Evolutionary conservation across 352 stramenopile genomes (phyloP), one percentile per base, ranked within the genome.

Genomic region (Globisporangium lucens): DNA sequence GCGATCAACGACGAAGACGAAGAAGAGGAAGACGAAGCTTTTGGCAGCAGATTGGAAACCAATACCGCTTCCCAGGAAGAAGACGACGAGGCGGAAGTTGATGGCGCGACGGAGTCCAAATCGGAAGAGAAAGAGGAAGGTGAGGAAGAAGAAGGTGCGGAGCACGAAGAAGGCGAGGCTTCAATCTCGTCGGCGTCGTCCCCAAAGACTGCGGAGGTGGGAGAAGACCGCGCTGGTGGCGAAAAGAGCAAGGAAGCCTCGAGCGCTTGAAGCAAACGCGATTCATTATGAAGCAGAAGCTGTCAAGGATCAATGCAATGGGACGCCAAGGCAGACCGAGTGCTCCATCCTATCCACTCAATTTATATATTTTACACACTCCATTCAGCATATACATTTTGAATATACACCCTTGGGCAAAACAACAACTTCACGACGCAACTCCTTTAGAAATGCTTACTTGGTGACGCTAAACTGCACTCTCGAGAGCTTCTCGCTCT

Each of bases 401-500:
- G 36, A 56, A 61, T 24, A 49, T 30, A 59, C 47, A 29, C n/a
- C n/a, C 9, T 57, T 13, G 41, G 29, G 17, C 4, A 43, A 27
- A 41, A 55, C 30, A 33, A 33, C 30, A 33, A 33, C 30, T 33
- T 33, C 30, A 33, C 2, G 30, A 33, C 30, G 4, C 30, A 33
- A 33, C 30, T 33, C 5, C 30, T 33, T 33, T 33, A 33, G 30
- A 33, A 33, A 33, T 33, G 30, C 43, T 65, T 43, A 64, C 46
- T 43, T 56, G 36, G 46, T 35, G 4, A 70, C 59, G 38, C 41
- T 51, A 46, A 83, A 79, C 22, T 47, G 9, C 35, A 82, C 75
- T 15, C 65, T 66, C 6, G 68, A 67, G 36, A 80, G 66, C 43
- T 67, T 67, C 55, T 84, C 75, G 29, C 73, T 84, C 12, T 67